phyloP scores from a whole-genome alignment of 2,329 filamentous ascomycete genomes.

The Amauroascus niger region DNA sequence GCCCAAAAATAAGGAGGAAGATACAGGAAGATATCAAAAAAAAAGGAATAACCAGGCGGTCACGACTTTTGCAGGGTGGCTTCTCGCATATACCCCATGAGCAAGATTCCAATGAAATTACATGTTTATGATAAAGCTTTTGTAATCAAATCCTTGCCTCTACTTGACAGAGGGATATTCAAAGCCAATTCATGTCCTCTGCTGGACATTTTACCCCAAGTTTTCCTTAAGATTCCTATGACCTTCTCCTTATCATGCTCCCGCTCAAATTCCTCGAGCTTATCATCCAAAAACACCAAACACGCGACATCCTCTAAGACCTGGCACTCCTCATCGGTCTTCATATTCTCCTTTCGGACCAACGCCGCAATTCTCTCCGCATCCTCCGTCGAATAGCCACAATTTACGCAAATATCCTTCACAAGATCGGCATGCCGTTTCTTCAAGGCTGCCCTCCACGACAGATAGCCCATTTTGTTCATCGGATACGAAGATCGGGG shows the following conservation, averaged over 20 bases:
- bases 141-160: conserved; percentile 51
- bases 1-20: neutral
- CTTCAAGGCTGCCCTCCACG: conserved; percentile 66
- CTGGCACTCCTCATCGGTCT: conserved; percentile 48
- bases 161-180: conserved; percentile 54
- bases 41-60: neutral
- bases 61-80: neutral
- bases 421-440: conserved; percentile 60
- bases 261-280: conserved; percentile 70
- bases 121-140: conserved; percentile 45
- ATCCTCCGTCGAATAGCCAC: conserved; percentile 45
- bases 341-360: conserved; percentile 67
- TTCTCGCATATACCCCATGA: conserved; percentile 15
- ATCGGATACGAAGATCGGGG: conserved; percentile 63
- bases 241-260: conserved; percentile 69
- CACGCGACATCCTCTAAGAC: conserved; percentile 77
- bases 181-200: conserved; percentile 55
- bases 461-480: conserved; percentile 65
- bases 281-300: conserved; percentile 77
- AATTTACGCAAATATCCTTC: conserved; percentile 43
- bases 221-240: conserved; percentile 59
- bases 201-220: conserved; percentile 65
- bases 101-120: neutral
- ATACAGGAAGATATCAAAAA: neutral
- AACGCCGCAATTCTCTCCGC: conserved; percentile 56